Evolutionary conservation across 257 asterid species (phyloP), one percentile per base, ranked within the genome.

Genomic region (Primulina huaijiensis): DNA sequence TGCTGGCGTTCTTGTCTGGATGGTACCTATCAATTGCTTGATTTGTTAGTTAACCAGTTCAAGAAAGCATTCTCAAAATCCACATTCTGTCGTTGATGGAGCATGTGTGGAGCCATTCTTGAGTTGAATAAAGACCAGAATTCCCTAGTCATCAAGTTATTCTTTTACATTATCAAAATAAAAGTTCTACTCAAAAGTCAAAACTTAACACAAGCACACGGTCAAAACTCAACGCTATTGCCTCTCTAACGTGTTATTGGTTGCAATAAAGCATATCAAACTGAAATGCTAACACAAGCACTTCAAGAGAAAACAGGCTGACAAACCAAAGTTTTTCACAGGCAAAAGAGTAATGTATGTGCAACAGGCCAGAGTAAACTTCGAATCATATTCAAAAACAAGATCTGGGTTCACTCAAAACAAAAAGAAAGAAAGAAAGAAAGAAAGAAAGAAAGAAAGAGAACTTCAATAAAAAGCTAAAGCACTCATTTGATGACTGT

Each of bases 1-100:
- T 84, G 69, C 73, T 75, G 55, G 82, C 85, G 75, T 81, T 81
- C 72, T 84, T 84, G 73, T 84, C 89, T 8, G 89, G 89, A 76
- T 84, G 89, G 69, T 84, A 84, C 73, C 89, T 84, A 79, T 66
- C 69, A 57, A 46, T 57, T 53, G 64, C 60, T 66, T 55, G 14
- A 6, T 31, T 60, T 46, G 33, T 46, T 67, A 16, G 52, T 46
- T 38, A 38, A 17, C 8, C 62, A 20, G 25, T 33, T 14, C 20
- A 63, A 37, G 40, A n/a, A 33, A 34, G n/a, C 4, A 8, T 34
- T 17, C 6, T 19, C 23, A 19, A n/a, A 62, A 12, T 12, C 55
- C 55, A 14, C 55, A 12, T 8, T 38, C 14, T 8, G 46, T 38
- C 0, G 19, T 46, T 46, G 55, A 46, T 46, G 19, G 17, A 3